Percentiles rank a stretch among this genome's conserved stretches.
Evolutionary conservation across 176 grass and related monocot species (phyloP).

Genomic region (Oryza officinalis): DNA sequence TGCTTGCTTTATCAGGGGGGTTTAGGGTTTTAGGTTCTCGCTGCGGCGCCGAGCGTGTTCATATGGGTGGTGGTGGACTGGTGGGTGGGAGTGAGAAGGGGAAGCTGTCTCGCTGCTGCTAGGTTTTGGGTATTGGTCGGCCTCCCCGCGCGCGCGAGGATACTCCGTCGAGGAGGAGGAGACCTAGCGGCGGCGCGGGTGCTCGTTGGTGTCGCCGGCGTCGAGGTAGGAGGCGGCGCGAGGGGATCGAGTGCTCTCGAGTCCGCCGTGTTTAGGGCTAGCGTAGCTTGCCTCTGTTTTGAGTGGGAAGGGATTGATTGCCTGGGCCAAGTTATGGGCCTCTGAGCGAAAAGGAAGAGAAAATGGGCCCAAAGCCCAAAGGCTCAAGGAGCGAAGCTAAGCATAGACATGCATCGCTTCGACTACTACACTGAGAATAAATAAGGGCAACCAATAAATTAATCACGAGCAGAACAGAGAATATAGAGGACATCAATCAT

Average conservation of each 20-base stretch:
- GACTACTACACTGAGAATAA: no score
- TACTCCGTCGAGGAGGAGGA: no score
- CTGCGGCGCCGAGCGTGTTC: conserved; percentile 21
- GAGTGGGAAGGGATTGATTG: not conserved
- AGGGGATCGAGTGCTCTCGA: no score
- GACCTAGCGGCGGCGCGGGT: not conserved
- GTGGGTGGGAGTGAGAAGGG: not conserved
- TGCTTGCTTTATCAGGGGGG: conserved; percentile 27
- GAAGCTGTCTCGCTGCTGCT: not conserved
- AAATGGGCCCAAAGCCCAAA: no score
- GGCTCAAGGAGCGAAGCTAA: no score
- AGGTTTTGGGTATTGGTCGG: no score
- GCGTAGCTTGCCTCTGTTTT: not conserved
- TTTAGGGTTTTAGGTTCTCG: conserved; percentile 44
- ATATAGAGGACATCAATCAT: not conserved
- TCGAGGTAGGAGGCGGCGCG: not conserved
- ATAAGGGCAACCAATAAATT: no score
- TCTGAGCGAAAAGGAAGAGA: not conserved
- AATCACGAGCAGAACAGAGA: not conserved
- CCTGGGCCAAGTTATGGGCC: not conserved
- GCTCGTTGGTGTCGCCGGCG: not conserved
- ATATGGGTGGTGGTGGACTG: not conserved
- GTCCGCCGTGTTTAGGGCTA: not conserved
- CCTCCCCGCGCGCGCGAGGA: no score
- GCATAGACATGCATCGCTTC: no score